Evolutionary conservation across 169 alveolate species (phyloP).

Genomic region (Eimeria tenella): DNA sequence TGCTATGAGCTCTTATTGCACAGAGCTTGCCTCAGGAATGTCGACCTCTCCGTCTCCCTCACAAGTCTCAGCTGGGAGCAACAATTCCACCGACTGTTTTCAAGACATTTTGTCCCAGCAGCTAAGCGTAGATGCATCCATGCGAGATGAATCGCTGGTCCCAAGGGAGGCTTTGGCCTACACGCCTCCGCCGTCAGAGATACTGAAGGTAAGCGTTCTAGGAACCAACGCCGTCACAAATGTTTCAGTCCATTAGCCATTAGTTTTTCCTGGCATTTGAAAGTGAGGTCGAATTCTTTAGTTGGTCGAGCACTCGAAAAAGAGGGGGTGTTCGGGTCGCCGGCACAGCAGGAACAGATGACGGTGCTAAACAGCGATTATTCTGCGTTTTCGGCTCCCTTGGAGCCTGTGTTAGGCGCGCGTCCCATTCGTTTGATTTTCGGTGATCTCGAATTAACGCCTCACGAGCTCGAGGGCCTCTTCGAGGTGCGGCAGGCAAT

Average conservation of each 20-base stretch:
- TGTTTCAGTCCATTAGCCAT: too few relatives aligned
- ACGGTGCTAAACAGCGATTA: too few relatives aligned
- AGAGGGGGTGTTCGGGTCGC: too few relatives aligned
- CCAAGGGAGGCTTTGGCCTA: slow-evolving; percentile 69
- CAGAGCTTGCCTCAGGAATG: slow-evolving; percentile 14
- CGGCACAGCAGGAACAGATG: too few relatives aligned
- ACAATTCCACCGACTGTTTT: slow-evolving; percentile 62
- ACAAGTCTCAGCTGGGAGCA: slow-evolving; percentile 58
- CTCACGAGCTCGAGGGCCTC: slow-evolving; percentile 81
- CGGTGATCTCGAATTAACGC: slow-evolving; percentile 83
- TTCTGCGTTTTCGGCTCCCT: background rate
- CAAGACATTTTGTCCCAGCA: slow-evolving; percentile 61
- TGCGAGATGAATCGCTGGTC: background rate
- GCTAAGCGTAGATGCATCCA: slow-evolving; percentile 24
- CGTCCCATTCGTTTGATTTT: slow-evolving; percentile 79
- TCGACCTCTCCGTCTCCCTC: slow-evolving; percentile 50
- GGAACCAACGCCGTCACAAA: too few relatives aligned
- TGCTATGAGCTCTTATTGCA: too few relatives aligned
- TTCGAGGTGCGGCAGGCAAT: slow-evolving; percentile 79
- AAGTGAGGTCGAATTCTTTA: too few relatives aligned
- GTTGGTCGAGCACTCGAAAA: too few relatives aligned
- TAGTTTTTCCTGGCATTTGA: too few relatives aligned
- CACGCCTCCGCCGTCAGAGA: slow-evolving; percentile 42
- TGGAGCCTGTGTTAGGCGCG: slow-evolving; percentile 71
- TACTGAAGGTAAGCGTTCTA: slow-evolving; percentile 31